A percentile compares a stretch with the other conserved stretches of the same genome.
phyloP scores from a whole-genome alignment of 306 rosid genomes.

The Carpinus fangiana region DNA sequence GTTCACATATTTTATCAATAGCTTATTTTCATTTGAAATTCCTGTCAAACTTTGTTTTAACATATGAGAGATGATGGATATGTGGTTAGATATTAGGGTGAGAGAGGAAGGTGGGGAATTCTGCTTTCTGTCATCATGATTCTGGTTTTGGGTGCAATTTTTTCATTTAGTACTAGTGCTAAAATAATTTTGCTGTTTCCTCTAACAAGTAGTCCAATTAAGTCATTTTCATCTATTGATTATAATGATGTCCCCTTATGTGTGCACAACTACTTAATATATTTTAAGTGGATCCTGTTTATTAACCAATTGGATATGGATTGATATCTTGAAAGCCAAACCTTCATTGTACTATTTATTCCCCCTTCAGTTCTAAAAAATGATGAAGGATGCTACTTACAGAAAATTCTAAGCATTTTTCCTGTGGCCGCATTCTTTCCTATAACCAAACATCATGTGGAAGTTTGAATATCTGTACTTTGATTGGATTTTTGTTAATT shows the following conservation, averaged over 20 bases:
- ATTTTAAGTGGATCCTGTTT: background rate
- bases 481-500: background rate
- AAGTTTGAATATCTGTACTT: background rate
- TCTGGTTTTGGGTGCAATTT: background rate
- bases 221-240: background rate
- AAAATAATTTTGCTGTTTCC: background rate
- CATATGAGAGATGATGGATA: background rate
- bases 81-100: background rate
- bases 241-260: background rate
- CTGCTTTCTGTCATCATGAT: background rate
- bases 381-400: background rate
- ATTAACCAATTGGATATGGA: background rate
- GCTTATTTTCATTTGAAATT: background rate
- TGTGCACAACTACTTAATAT: background rate
- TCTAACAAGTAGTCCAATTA: background rate
- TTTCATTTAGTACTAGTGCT: background rate
- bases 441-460: background rate
- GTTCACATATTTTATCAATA: background rate
- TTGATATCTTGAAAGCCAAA: background rate
- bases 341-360: background rate
- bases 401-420: background rate
- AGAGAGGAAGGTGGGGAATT: background rate
- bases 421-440: background rate
- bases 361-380: background rate
- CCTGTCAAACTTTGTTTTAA: background rate